A percentile compares a stretch with the other conserved stretches of the same genome.
Evolutionary conservation across 305 asterid species (phyloP).

Genomic region (Solanum aculeatissimum): DNA sequence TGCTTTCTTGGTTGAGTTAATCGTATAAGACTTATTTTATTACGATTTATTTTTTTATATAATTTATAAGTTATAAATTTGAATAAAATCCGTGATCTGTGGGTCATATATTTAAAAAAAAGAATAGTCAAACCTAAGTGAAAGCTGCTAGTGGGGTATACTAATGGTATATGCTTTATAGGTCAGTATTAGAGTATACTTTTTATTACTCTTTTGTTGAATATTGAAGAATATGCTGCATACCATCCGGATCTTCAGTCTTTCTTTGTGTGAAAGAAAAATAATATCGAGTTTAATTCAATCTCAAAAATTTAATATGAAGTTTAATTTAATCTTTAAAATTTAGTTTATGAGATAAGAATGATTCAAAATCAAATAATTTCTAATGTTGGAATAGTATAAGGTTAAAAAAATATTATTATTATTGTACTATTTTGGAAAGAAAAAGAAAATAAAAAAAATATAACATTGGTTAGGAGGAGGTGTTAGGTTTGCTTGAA

Average conservation of each 20-base stretch:
- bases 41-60: neutral
- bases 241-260: neutral
- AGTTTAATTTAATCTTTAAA: neutral
- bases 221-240: neutral
- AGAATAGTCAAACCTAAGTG: neutral
- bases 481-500: neutral
- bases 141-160: neutral
- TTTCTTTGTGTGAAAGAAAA: neutral
- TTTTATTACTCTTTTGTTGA: no score
- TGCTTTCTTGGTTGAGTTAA: neutral
- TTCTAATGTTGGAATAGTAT: no score
- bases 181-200: neutral
- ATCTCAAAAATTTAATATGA: neutral
- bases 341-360: neutral
- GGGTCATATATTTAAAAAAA: neutral
- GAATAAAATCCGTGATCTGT: neutral
- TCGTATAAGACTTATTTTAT: neutral
- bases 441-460: neutral
- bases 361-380: no score
- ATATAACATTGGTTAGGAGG: neutral
- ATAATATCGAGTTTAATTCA: neutral
- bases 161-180: neutral
- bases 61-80: neutral
- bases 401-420: no score
- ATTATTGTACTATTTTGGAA: neutral